Evolutionary conservation across 768 basidiomycete genomes (phyloP), one percentile per base, ranked within the genome.

Genomic region (Trametes cubensis): DNA sequence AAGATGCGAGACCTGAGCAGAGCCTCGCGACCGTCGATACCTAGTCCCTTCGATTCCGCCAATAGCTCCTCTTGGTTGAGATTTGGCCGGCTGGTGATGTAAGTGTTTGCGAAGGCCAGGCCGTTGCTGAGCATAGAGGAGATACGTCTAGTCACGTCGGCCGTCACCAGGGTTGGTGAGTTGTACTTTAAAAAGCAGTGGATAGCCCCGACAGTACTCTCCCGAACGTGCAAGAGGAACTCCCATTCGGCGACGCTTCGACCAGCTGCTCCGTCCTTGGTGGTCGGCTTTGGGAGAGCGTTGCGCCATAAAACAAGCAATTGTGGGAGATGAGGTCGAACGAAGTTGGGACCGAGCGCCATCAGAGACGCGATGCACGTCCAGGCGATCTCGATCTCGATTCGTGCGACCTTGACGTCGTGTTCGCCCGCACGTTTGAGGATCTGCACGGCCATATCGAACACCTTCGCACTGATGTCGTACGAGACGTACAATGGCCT

Each of bases 281-380:
- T 89, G 0, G 93, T 95, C 0, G 94, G 89, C 74, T 98, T 99
- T 1, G 97, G 95, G 0, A 99, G 80, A 1, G 96, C 95, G 67
- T 99, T 99, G 34, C 97, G 82, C 97, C 97, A 99, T 3, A 99
- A 83, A 0, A 98, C 94, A 42, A 98, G 83, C 18, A 98, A 80
- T 67, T 98, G 96, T 0, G 95, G 91, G 2, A 98, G 83, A 72
- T 99, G 95, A 0, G 94, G 85, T 18, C 93, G 87, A 55, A 98
- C 94, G 66, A 98, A 97, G 67, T 94, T 91, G 3, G 92, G 93
- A 0, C 95, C 96, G 7, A 97, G 85, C 2, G 89, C 83, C 92
- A 98, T 94, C 28, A 98, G 76, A 0, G 94, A 88, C 0, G 91
- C 87, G 56, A 99, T 92, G 39, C 90, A 77, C 14, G 88, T 94